Evolutionary conservation across 2,329 filamentous ascomycete genomes (phyloP), one percentile per base, ranked within the genome.

Genomic region (Claviceps humidiphila): DNA sequence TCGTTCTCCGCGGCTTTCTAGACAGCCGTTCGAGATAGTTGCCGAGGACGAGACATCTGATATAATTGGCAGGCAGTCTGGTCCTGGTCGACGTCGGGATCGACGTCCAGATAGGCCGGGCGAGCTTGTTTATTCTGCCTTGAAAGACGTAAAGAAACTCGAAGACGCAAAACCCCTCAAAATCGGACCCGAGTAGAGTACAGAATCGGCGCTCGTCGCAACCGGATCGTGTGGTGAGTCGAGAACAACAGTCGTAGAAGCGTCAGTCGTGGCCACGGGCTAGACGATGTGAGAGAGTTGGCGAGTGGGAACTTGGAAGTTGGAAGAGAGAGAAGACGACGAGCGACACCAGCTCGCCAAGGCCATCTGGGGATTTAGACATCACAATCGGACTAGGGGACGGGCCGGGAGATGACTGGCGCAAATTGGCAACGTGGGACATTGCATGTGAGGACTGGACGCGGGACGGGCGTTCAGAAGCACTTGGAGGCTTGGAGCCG

Each of bases 1-100:
- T 49, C 22, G 43, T 22, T 48, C 44, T 51, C 43, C 30, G 45
- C 24, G 16, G 43, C 34, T 44, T 22, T 48, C 49, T 51, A 48
- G n/a, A 45, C 24, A 13, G 43, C 24, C 44, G 30, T 45, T 48
- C 49, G 52, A 44, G 34, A 43, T n/a, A 13, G 34, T 22, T 16
- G 34, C 16, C 41, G 39, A 44, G 34, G 22, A 38, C 17, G 13
- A 20, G 14, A 22, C 41, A 47, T 47, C 17, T 24, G 30, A 30
- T 30, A 42, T 16, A 16, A 24, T 9, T 43, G 26, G 41, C 20
- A 39, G 40, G 13, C 11, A 17, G 4, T 38, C 4, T 20, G 30
- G 11, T 47, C 45, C 3, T 8, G 17, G n/a, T 46, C 44, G n/a
- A 46, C 4, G 26, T 37, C 20, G 20, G 24, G 41, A 11, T 43